Base-by-base conservation (phyloP, 2,329 filamentous ascomycete genomes). In the Venturia pyrina region DNA sequence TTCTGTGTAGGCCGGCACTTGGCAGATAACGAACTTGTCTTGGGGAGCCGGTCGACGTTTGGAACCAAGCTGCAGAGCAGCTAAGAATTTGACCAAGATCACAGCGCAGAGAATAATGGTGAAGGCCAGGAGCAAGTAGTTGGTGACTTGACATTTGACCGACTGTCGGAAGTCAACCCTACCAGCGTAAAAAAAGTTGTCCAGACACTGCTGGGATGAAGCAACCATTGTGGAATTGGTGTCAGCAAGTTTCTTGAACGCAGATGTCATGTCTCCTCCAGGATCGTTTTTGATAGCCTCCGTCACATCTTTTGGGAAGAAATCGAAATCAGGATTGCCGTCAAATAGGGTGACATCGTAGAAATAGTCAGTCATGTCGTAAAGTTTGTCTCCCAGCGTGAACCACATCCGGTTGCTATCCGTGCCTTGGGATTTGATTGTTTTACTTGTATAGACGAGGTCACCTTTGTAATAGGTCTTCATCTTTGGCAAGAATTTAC, bases 11-110 rank as follows among this genome's bases (percentile, higher is more conserved):
- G 95, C 95, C 11, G 95, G 95, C 41, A 99, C 92, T 76, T 97
- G 92, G 77, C 95, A 98, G 70, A 99, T 98, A 71, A 99, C 93
- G 72, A 99, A 99, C 75, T 98, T 99, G 77, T 99, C 95, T 76
- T 98, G 95, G 46, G 92, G 89, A 6, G 89, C 84, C 2, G 95
- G 95, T 21, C 91, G 88, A 67, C 90, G 86, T 80, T 97, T 97
- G 5, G 92, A 92, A 59, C 93, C 93, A 68, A 99, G 90, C 73
- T 97, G 95, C 53, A 99, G 83, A 15, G 95, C 95, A 64, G 95
- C 87, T 73, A 99, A 76, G 79, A 99, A 99, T 78, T 98, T 99
- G 78, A 90, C 79, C 63, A 87, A 73, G 69, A 98, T 93, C 68
- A 97, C 90, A 0, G 83, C 68, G 73, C 89, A 91, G 65, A 99